phyloP scores from a whole-genome alignment of 805 yeast species.

The Kodamaea lidongshanica region DNA sequence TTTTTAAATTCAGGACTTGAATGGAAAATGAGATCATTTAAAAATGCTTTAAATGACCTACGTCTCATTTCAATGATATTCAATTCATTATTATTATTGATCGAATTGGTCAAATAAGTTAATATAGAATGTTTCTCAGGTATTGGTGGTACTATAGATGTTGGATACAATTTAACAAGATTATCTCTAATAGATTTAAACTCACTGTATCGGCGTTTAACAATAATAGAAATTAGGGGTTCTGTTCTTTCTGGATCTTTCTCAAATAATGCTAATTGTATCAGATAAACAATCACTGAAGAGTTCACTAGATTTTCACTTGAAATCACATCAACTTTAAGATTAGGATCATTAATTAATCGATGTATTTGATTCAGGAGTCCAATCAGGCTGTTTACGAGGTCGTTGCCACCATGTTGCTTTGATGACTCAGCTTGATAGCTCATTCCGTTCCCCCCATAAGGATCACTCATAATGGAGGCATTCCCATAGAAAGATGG shows the following conservation, averaged over 20 bases:
- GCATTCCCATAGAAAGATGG: slow-evolving; percentile 37
- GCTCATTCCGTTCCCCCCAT: slow-evolving; percentile 12
- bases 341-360: slow-evolving; percentile 21
- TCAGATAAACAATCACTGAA: slow-evolving; percentile 33
- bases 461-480: slow-evolving; percentile 23
- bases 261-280: slow-evolving; percentile 19
- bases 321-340: slow-evolving; percentile 26
- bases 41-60: slow-evolving; percentile 39
- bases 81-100: slow-evolving; percentile 31
- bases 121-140: slow-evolving; percentile 45
- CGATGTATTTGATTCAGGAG: slow-evolving; percentile 26
- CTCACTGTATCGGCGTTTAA: slow-evolving; percentile 39
- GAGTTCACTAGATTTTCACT: slow-evolving; percentile 33
- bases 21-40: slow-evolving; percentile 33
- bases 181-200: slow-evolving; percentile 38
- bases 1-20: slow-evolving; percentile 23
- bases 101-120: slow-evolving; percentile 34
- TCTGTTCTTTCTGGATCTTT: slow-evolving; percentile 1
- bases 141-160: slow-evolving; percentile 37
- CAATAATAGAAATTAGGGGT: slow-evolving; percentile 20
- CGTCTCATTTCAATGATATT: slow-evolving; percentile 44
- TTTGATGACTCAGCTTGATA: background rate
- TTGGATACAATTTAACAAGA: slow-evolving; percentile 33
- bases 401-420: slow-evolving; percentile 12
- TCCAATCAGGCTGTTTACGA: slow-evolving; percentile 25